A percentile compares a stretch with the other conserved stretches of the same genome.
Evolutionary conservation across 768 basidiomycete species (phyloP).

Genomic region (Amanita inopinata): DNA sequence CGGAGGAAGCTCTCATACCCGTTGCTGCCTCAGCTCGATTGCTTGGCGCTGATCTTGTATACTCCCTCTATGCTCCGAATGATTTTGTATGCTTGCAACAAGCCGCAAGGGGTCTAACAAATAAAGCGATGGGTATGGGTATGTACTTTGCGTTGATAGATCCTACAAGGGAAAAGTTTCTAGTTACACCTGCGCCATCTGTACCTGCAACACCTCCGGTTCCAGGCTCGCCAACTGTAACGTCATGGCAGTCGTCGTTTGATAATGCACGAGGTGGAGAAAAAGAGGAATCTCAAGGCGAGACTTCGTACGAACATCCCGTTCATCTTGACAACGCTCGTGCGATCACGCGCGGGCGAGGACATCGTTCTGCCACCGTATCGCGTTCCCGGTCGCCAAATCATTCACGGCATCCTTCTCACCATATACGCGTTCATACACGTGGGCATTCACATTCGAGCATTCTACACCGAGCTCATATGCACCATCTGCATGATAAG

Average conservation of each 20-base stretch:
- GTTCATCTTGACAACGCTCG: neutral
- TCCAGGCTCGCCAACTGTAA: conserved; percentile 8
- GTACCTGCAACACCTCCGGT: conserved; percentile 18
- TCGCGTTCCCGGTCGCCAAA: neutral
- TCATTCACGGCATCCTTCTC: neutral
- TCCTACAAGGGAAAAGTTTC: conserved; percentile 49
- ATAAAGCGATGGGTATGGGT: conserved; percentile 51
- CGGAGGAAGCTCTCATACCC: conserved; percentile 41
- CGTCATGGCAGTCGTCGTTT: conserved; percentile 23
- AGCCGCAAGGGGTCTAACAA: conserved; percentile 39
- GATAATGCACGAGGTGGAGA: neutral
- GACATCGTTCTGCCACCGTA: too few species aligned
- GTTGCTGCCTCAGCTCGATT: conserved; percentile 44
- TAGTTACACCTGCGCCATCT: conserved; percentile 34
- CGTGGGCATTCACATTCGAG: conserved; percentile 13
- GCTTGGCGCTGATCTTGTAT: conserved; percentile 50
- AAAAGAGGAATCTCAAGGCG: neutral
- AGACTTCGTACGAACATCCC: neutral
- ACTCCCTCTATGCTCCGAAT: conserved; percentile 45
- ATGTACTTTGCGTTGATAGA: conserved; percentile 58
- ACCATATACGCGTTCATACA: too few species aligned
- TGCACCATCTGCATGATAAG: conserved; percentile 21
- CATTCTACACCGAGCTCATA: conserved; percentile 16
- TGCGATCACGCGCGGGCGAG: neutral
- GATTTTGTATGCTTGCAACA: conserved; percentile 46